Conservation (phyloP, 371 early-diverging fungal species). For the Lichtheimia hyalospora region DNA sequence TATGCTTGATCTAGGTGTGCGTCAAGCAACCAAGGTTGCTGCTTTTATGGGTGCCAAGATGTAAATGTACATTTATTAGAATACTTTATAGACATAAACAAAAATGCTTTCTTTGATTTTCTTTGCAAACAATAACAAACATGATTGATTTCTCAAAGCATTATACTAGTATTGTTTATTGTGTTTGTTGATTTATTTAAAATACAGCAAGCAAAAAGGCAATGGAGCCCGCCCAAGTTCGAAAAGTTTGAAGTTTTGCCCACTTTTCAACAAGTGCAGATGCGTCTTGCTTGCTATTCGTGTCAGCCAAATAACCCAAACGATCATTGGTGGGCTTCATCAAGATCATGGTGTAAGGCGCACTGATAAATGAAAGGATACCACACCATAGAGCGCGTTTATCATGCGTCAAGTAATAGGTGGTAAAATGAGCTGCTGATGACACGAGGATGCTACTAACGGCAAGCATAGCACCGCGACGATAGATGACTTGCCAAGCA, state of each 20-base stretch:
- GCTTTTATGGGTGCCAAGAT: conserved; percentile 64
- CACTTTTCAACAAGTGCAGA: conserved; percentile 8
- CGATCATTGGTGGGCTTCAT: conserved; percentile 11
- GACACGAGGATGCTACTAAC: not conserved
- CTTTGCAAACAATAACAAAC: too few relatives aligned
- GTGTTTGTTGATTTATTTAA: not conserved
- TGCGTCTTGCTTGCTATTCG: not conserved
- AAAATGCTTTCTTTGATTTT: too few relatives aligned
- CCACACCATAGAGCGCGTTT: conserved; percentile 2
- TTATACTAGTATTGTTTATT: too few relatives aligned
- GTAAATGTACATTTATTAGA: conserved; percentile 16
- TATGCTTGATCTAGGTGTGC: conserved; percentile 67
- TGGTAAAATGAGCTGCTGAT: conserved; percentile 6
- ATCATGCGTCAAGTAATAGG: conserved; percentile 6
- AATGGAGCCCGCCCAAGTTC: not conserved
- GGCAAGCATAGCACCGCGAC: not conserved
- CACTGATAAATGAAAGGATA: not conserved
- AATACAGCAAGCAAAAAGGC: conserved; percentile 7
- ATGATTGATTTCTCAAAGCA: too few relatives aligned
- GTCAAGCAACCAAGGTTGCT: conserved; percentile 65
- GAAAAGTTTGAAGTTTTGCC: conserved; percentile 6
- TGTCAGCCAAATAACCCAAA: not conserved
- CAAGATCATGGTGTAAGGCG: conserved; percentile 6
- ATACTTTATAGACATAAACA: too few relatives aligned
- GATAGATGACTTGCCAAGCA: conserved; percentile 5